A percentile compares a stretch with the other conserved stretches of the same genome.
Evolutionary conservation across 768 basidiomycete species (phyloP).

Genomic region (Royoungia palumana): DNA sequence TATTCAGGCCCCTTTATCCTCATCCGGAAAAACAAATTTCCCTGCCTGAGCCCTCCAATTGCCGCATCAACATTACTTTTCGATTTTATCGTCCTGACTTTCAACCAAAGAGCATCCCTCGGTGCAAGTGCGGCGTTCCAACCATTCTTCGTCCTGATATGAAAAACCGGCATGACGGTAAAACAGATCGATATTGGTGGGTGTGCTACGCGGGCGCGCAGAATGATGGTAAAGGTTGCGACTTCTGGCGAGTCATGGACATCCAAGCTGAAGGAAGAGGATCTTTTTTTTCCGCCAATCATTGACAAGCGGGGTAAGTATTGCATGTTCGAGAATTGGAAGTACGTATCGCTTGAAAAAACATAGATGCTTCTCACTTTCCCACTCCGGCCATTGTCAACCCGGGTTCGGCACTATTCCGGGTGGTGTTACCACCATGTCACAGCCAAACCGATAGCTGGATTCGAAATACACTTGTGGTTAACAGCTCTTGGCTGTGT

Average conservation of each 20-base stretch:
- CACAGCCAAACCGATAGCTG: no score
- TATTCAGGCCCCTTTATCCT: constrained; percentile 62
- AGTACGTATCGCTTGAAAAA: neutral
- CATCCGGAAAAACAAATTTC: constrained; percentile 20
- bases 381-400: neutral
- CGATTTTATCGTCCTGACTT: constrained; percentile 86
- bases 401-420: neutral
- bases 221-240: constrained; percentile 81
- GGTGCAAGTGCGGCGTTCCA: constrained; percentile 70
- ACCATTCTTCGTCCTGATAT: constrained; percentile 73
- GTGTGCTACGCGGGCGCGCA: constrained; percentile 76
- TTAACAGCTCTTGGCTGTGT: no score
- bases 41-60: constrained; percentile 50
- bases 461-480: no score
- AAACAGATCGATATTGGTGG: constrained; percentile 67
- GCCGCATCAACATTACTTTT: constrained; percentile 83
- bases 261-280: constrained; percentile 65
- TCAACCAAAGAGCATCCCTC: constrained; percentile 58
- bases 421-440: neutral
- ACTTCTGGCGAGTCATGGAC: constrained; percentile 72
- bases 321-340: neutral
- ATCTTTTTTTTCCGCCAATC: constrained; percentile 33
- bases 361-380: constrained; percentile 1
- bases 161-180: constrained; percentile 61
- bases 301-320: neutral